Percentiles rank a stretch among this genome's conserved stretches.
These are phyloP conservation scores for Scolecobasidium constrictum DNA, from an alignment of 2,329 filamentous ascomycete genomes.

Conservation along the genomic window DNA sequence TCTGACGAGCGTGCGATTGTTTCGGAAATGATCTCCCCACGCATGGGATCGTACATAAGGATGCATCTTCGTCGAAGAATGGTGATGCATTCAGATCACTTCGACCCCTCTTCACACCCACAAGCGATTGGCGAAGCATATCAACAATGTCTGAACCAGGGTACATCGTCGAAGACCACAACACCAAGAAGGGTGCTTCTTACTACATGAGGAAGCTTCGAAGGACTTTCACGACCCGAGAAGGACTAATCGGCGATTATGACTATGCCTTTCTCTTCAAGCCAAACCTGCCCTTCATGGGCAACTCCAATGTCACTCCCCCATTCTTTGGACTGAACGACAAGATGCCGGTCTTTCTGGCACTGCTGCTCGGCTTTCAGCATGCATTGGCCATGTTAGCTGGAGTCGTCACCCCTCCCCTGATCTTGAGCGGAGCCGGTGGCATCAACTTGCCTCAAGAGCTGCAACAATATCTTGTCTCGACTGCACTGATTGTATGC, in stretches of 20 bases:
- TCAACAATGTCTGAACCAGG: slow-evolving; percentile 22
- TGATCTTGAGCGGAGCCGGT: slow-evolving; percentile 51
- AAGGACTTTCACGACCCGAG: not conserved
- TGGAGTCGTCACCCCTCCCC: slow-evolving; percentile 63
- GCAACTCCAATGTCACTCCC: slow-evolving; percentile 44
- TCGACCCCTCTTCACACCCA: no score
- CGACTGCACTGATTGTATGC: slow-evolving; percentile 67
- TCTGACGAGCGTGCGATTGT: no score
- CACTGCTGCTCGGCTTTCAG: slow-evolving; percentile 65
- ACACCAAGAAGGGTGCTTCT: slow-evolving; percentile 24
- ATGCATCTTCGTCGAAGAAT: no score
- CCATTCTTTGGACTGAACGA: slow-evolving; percentile 82
- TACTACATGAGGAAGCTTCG: not conserved
- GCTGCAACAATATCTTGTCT: slow-evolving; percentile 67
- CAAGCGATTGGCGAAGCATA: no score
- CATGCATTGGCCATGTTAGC: slow-evolving; percentile 64
- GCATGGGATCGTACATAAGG: no score
- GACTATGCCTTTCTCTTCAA: slow-evolving; percentile 85
- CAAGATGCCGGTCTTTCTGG: slow-evolving; percentile 63
- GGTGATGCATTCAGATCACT: no score
- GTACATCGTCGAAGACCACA: slow-evolving; percentile 31
- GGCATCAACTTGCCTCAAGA: slow-evolving; percentile 52
- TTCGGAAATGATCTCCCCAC: no score
- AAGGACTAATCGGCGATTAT: slow-evolving; percentile 62
- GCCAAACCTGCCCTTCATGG: slow-evolving; percentile 74